A percentile compares a stretch with the other conserved stretches of the same genome.
Conservation (phyloP, 352 stramenopile species). For the Pythium rishiriense region DNA sequence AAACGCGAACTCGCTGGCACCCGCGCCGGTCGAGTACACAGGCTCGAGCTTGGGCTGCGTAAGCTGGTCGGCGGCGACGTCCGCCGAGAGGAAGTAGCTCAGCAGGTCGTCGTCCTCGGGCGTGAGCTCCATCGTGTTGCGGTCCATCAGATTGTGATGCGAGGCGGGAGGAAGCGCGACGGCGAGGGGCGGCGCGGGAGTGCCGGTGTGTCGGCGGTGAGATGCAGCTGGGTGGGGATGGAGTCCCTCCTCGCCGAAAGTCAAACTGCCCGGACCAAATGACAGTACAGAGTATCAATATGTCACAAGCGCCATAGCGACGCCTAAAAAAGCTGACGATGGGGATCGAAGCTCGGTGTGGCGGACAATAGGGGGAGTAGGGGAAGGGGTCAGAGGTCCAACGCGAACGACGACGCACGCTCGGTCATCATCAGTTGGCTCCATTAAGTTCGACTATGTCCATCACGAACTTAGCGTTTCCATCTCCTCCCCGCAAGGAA, state of each 20-base stretch:
- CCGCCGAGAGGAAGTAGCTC: slow-evolving; percentile 84
- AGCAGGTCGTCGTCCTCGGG: slow-evolving; percentile 86
- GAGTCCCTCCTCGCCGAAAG: neutral
- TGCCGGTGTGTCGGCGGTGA: neutral
- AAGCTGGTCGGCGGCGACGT: slow-evolving; percentile 63
- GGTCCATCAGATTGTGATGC: slow-evolving; percentile 10
- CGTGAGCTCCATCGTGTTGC: slow-evolving; percentile 68
- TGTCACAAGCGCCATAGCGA: slow-evolving; percentile 8
- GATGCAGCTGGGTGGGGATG: slow-evolving; percentile 3
- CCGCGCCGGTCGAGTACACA: slow-evolving; percentile 14
- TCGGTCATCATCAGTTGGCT: slow-evolving; percentile 16
- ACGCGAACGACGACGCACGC: slow-evolving; percentile 31
- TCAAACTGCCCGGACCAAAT: slow-evolving; percentile 2
- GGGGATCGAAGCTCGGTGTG: neutral
- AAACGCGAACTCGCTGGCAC: slow-evolving; percentile 27
- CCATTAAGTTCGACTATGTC: slow-evolving; percentile 16
- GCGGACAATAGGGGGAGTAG: slow-evolving; percentile 5
- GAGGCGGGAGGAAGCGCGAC: neutral
- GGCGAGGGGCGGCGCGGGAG: neutral
- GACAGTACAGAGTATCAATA: neutral
- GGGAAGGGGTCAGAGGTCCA: slow-evolving; percentile 2
- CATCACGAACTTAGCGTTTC: neutral
- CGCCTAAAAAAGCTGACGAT: slow-evolving; percentile 6
- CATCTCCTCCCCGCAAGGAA: slow-evolving; percentile 11
- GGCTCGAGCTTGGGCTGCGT: slow-evolving; percentile 35